A percentile compares a stretch with the other conserved stretches of the same genome.
phyloP scores from a whole-genome alignment of 163 green algal genomes.

The Volvox carteri region DNA sequence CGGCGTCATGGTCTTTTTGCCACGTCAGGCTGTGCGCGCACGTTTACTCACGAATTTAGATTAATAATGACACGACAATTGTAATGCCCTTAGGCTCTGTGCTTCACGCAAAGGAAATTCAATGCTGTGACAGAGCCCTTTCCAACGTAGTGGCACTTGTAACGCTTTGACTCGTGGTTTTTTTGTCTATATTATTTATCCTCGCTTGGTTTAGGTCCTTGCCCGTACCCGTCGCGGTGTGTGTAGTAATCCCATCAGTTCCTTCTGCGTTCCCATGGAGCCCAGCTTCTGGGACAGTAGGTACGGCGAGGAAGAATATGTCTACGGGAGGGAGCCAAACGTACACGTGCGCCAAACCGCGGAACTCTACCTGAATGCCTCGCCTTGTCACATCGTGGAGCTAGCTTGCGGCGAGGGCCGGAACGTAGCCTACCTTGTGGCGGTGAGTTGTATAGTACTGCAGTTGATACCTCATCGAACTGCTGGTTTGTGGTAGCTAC shows the following conservation, averaged over 20 bases:
- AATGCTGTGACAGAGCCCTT: too few species aligned
- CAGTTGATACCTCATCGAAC: too few species aligned
- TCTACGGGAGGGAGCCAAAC: slow-evolving; percentile 37
- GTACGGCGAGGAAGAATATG: slow-evolving; percentile 43
- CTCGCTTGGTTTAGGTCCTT: background rate
- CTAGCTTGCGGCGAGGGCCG: slow-evolving; percentile 49
- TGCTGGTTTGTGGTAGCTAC: too few species aligned
- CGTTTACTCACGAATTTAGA: too few species aligned
- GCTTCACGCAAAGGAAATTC: too few species aligned
- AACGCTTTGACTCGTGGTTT: background rate
- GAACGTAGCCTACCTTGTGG: slow-evolving; percentile 48
- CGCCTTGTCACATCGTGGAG: slow-evolving; percentile 30
- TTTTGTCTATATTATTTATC: background rate
- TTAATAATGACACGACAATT: too few species aligned
- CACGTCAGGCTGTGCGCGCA: background rate
- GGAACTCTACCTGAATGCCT: background rate
- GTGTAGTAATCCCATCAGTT: background rate
- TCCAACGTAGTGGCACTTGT: too few species aligned
- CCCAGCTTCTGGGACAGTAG: slow-evolving; percentile 12
- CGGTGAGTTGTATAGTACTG: slow-evolving; percentile 28
- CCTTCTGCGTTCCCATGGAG: background rate
- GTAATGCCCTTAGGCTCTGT: too few species aligned
- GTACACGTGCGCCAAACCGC: slow-evolving; percentile 20
- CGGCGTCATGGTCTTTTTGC: background rate
- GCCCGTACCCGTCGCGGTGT: background rate